Evolutionary conservation across 495 filamentous ascomycete species (phyloP).

Genomic region (Thermothielavioides terrestris): DNA sequence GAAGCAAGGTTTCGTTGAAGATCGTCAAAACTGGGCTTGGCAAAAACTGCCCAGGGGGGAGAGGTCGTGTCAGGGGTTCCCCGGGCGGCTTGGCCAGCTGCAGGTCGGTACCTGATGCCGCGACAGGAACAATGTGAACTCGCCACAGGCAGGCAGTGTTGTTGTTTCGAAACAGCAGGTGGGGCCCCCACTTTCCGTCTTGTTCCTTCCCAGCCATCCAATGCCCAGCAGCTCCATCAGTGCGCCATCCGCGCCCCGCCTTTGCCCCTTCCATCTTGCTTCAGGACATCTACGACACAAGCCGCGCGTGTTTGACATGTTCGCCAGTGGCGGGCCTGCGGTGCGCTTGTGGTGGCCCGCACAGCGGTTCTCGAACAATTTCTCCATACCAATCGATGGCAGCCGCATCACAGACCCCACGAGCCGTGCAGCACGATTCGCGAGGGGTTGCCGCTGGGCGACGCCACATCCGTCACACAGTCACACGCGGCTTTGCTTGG

Average conservation of each 20-base stretch:
- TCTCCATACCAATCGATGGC: conserved; percentile 11
- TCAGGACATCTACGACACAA: conserved; percentile 1
- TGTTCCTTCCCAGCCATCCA: neutral
- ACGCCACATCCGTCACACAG: conserved; percentile 3
- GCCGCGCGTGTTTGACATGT: conserved; percentile 15
- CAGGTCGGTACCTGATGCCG: neutral
- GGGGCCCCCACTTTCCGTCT: neutral
- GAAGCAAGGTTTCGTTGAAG: conserved; percentile 2
- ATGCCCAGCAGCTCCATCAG: too few relatives aligned
- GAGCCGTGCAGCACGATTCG: neutral
- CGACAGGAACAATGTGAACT: neutral
- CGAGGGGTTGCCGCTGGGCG: neutral
- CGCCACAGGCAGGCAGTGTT: neutral
- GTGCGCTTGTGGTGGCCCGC: conserved; percentile 12
- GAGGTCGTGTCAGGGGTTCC: too few relatives aligned
- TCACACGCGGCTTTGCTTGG: neutral
- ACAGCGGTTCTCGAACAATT: neutral
- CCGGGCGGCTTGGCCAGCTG: neutral
- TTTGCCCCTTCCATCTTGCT: conserved; percentile 3
- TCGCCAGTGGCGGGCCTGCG: conserved; percentile 11
- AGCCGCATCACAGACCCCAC: neutral
- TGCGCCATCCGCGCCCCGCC: too few relatives aligned
- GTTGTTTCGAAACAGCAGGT: conserved; percentile 17
- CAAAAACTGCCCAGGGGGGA: too few relatives aligned
- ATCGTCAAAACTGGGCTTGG: conserved; percentile 7